Evolutionary conservation across 805 yeast genomes (phyloP), one percentile per base, ranked within the genome.

Genomic region (Metschnikowia santaceciliae): DNA sequence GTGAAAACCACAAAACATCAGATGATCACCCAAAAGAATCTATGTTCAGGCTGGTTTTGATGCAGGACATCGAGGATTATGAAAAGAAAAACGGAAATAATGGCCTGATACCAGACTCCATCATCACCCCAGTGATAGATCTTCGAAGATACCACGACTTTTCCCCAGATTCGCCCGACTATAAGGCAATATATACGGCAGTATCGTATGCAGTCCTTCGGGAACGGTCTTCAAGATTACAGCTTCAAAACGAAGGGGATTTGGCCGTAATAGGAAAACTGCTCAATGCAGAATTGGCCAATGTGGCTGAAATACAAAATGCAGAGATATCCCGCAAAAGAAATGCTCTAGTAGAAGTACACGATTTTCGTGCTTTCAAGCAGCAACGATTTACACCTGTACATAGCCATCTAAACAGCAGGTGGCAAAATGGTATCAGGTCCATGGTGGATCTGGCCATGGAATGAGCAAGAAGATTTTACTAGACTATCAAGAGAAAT

Each of bases 391-490:
- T 69, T 47, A 67, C 69, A 54, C 80, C 82, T 0, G 69, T 73
- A 23, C 61, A 75, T 49, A 74, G 72, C 32, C 77, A 76, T 51
- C 65, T 80, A 48, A 62, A 67, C n/a, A 67, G 71, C 8, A 67
- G 79, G 56, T 81, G 87, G 86, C 68, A 65, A 41, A 79, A 77
- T 6, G 78, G 76, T 23, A 62, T 82, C 26, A 68, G 70, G 44
- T 56, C 66, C 7, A 63, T 69, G 46, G 65, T 72, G 36, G 76
- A 71, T 22, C 42, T 66, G 34, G 68, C 69, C 22, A 59, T 70
- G 23, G 30, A 26, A 26, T 26, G 30, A 26, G 10, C 30, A 3
- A 26, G 30, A 10, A 26, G 30, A 26, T 26, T 8, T 26, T 26
- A 26, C 30, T 26, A 8, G 30, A 26, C 11, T 26, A 4, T 26